Evolutionary conservation across 148 eudicot genomes (phyloP).

Genomic region (Fagopyrum homotropicum): DNA sequence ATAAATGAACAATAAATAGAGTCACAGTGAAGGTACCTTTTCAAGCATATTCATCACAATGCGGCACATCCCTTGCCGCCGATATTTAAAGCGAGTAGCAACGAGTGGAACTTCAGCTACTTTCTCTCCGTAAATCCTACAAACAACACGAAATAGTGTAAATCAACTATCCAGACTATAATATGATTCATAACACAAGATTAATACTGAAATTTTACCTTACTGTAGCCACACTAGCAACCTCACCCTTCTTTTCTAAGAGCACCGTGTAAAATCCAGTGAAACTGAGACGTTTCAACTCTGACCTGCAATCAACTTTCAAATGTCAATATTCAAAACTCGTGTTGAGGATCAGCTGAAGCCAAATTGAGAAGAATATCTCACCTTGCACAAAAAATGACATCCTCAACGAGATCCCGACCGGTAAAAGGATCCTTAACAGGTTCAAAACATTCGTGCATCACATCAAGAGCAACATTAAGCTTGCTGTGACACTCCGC

Average conservation of each 20-base stretch:
- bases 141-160: neutral
- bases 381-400: slow-evolving; percentile 64
- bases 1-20: neutral
- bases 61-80: slow-evolving; percentile 97
- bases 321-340: no score
- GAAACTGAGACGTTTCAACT: slow-evolving; percentile 56
- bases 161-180: no score
- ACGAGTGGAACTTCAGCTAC: slow-evolving; percentile 81
- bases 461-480: slow-evolving; percentile 62
- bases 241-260: slow-evolving; percentile 84
- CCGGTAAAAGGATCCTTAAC: slow-evolving; percentile 60
- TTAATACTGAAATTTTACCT: slow-evolving; percentile 34
- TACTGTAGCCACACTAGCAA: slow-evolving; percentile 73
- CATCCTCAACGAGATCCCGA: slow-evolving; percentile 76
- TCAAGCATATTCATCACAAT: slow-evolving; percentile 75
- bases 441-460: slow-evolving; percentile 91
- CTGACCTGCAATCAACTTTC: no score
- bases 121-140: slow-evolving; percentile 71
- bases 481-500: slow-evolving; percentile 54
- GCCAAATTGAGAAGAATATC: slow-evolving; percentile 9
- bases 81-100: slow-evolving; percentile 36
- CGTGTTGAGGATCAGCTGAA: no score
- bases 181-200: no score
- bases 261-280: slow-evolving; percentile 69
- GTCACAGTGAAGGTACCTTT: slow-evolving; percentile 35